Base-by-base conservation (phyloP, 2,329 filamentous ascomycete genomes). In the Apiospora phragmitis region DNA sequence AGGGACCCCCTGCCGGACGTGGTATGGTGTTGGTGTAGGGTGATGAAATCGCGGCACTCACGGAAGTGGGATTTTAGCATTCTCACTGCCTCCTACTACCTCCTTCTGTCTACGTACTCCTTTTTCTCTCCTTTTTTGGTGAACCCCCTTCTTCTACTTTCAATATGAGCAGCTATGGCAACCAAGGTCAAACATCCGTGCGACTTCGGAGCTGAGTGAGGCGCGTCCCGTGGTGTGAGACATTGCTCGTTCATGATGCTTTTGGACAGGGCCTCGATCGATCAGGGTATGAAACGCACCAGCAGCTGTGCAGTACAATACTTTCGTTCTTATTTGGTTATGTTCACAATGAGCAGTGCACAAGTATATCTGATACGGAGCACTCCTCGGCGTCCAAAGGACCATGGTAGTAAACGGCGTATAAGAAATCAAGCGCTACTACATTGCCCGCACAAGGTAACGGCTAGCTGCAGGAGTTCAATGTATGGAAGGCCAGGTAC, bases 401-500 rank as follows among this genome's bases (percentile, higher is more conserved):
- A n/a, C 51, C 7, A 62, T 38, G 55, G 55, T 21, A 62, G n/a
- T 38, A 62, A 38, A 62, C 55, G 29, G 32, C 55, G 55, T 38
- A 62, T 38, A 9, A 11, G 29, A 38, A 32, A 21, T 21, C 29
- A 21, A 32, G 16, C 55, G 32, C 24, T 62, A 11, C 55, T 12
- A 62, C 55, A 3, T 62, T 62, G 55, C 55, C 55, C 38, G 32
- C 55, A 59, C 29, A 38, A 62, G 14, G 38, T n/a, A 9, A n/a
- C 55, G 55, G 55, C 32, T n/a, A n/a, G 29, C 21, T 62, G 55
- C 55, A 62, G 55, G 8, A 62, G 55, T 38, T 21, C 55, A 11
- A 62, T 38, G 55, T 32, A 62, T 62, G 55, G 55, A 62, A 62
- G 55, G 51, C 11, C 29, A 32, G 55, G 55, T 62, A 62, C 55